Base-by-base conservation (phyloP, 1,284 basidiomycete genomes). In the Mycena sp. region DNA sequence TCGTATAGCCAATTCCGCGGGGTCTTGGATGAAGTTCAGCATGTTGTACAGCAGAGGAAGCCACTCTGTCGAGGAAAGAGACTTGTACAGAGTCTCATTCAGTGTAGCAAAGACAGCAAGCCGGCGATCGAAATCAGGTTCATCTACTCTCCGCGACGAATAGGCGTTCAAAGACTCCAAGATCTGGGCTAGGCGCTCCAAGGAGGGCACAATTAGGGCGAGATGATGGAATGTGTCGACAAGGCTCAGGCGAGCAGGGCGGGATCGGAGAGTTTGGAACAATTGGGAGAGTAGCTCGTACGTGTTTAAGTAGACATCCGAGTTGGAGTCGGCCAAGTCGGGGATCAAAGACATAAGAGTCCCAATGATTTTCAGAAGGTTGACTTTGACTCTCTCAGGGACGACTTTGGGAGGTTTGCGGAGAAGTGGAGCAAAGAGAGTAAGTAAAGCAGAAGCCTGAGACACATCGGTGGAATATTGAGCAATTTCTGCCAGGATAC, bases 61-160 rank as follows among this genome's bases (percentile, higher is more conserved):
- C 98, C 97, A 99, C 50, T 94, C 86, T 1, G 75, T 74, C 16
- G 80, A 70, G 0, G 86, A 81, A 3, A 95, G 72, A 0, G 80
- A 74, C 50, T 71, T 62, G 73, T 89, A 85, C 6, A 84, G 65
- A 0, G 77, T 78, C 55, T 92, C 91, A 75, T 95, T 97, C 55
- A 99, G 79, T 11, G 73, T 76, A 4, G 87, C 84, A 75, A 95
- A 98, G 0, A 94, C 96, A 1, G 78, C 76, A 16, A 99, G 81
- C 3, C 97, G 91, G 46, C 87, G 85, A 67, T 98, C 94, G 71
- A 98, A 98, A 75, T 99, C 95, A 1, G 95, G 93, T 74, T 99
- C 96, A 56, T 98, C 95, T 38, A 97, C 77, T 16, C 95, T 86
- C 69, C 87, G 91, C 1, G 76, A 78, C 1, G 95, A 96, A 76